A percentile compares a stretch with the other conserved stretches of the same genome.
phyloP scores from a whole-genome alignment of 352 stramenopile genomes.

The Achlya hypogyna region DNA sequence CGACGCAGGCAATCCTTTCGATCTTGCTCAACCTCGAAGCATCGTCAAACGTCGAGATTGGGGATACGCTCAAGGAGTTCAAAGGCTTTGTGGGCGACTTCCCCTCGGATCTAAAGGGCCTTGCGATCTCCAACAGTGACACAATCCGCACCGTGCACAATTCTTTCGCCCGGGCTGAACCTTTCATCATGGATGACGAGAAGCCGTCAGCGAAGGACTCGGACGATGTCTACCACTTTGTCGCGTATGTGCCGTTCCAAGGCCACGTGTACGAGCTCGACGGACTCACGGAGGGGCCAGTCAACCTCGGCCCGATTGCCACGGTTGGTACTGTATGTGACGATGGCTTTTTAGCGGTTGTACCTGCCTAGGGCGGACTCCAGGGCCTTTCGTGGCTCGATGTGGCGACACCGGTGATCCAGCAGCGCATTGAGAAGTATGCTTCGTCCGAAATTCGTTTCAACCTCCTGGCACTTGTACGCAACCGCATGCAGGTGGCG shows the following conservation, averaged over 20 bases:
- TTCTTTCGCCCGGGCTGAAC: constrained; percentile 66
- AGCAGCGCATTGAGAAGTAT: constrained; percentile 90
- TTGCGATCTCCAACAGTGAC: constrained; percentile 82
- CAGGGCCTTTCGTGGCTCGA: constrained; percentile 59
- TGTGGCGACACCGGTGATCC: constrained; percentile 87
- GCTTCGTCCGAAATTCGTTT: constrained; percentile 91
- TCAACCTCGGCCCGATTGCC: constrained; percentile 69
- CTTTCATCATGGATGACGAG: constrained; percentile 68
- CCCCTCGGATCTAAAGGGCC: constrained; percentile 66
- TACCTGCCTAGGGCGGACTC: constrained; percentile 13
- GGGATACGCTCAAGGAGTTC: constrained; percentile 56
- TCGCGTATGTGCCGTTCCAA: constrained; percentile 90
- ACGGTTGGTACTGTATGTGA: not conserved
- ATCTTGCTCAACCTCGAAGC: constrained; percentile 86
- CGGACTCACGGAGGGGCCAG: constrained; percentile 84
- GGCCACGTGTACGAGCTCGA: constrained; percentile 94
- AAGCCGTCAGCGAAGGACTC: constrained; percentile 51
- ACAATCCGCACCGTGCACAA: constrained; percentile 80
- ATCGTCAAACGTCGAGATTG: constrained; percentile 46
- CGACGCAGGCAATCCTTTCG: constrained; percentile 94
- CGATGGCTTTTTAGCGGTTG: not conserved
- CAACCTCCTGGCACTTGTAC: constrained; percentile 92
- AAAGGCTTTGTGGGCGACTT: constrained; percentile 76
- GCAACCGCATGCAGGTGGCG: constrained; percentile 61
- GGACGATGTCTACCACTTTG: constrained; percentile 96